phyloP scores from a whole-genome alignment of 257 asterid genomes.

The Misopates orontium region DNA sequence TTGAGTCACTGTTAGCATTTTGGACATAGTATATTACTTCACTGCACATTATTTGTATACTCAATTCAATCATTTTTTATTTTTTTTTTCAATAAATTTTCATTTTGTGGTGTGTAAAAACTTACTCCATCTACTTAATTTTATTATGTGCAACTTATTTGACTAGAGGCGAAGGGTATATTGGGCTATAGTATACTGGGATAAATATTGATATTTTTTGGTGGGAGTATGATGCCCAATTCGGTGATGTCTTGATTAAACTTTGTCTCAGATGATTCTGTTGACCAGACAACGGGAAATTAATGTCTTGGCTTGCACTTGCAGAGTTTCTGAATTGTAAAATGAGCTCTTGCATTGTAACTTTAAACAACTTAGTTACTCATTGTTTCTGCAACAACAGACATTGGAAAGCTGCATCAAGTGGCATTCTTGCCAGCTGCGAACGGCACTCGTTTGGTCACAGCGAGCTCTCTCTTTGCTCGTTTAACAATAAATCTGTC shows the following conservation, averaged over 20 bases:
- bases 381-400: constrained; percentile 42
- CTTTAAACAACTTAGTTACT: constrained; percentile 14
- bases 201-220: background rate
- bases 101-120: background rate
- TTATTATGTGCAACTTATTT: background rate
- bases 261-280: background rate
- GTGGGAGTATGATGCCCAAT: constrained; percentile 25
- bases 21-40: constrained; percentile 9
- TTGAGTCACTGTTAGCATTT: background rate
- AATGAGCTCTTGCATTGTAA: too few species aligned
- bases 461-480: constrained; percentile 82
- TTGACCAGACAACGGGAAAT: background rate
- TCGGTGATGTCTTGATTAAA: constrained; percentile 14
- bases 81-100: too few species aligned
- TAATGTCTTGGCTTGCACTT: constrained; percentile 18
- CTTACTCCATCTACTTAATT: background rate
- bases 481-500: constrained; percentile 82
- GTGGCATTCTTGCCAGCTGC: constrained; percentile 96
- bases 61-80: constrained; percentile 13
- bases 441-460: constrained; percentile 92
- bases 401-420: constrained; percentile 59
- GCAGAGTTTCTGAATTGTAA: constrained; percentile 13
- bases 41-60: constrained; percentile 10
- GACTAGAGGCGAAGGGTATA: background rate
- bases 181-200: background rate